Evolutionary conservation across 2,329 filamentous ascomycete genomes (phyloP).

Genomic region (Fusarium sp.): DNA sequence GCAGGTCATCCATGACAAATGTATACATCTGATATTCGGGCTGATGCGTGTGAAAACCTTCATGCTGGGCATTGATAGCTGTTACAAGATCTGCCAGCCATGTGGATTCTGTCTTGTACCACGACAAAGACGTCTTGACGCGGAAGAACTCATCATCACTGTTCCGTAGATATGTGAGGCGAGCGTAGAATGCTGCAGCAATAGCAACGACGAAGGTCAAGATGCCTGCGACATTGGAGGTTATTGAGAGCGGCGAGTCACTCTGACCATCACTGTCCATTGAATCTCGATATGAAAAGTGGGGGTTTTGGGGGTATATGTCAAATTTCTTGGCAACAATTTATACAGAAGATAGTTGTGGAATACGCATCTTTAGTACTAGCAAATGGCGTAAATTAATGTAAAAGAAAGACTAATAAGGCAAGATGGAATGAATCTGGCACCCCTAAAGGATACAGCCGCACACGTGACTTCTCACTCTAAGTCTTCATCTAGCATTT

Average conservation of each 20-base stretch:
- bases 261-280: constrained; percentile 46
- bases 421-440: constrained; percentile 1
- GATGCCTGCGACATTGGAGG: constrained; percentile 59
- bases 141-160: constrained; percentile 61
- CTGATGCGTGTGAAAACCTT: constrained; percentile 41
- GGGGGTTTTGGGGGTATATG: neutral
- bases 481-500: neutral
- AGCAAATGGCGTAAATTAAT: too few relatives aligned
- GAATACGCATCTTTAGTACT: neutral
- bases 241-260: constrained; percentile 60
- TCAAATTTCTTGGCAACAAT: neutral
- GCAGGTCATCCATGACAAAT: constrained; percentile 61
- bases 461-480: constrained; percentile 24
- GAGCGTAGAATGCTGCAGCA: constrained; percentile 57
- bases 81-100: constrained; percentile 59
- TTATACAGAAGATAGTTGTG: neutral
- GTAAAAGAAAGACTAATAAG: neutral
- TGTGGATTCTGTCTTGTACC: constrained; percentile 62
- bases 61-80: constrained; percentile 46
- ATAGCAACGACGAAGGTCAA: constrained; percentile 62
- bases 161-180: constrained; percentile 59
- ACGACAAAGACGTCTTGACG: constrained; percentile 59
- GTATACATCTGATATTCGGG: constrained; percentile 61
- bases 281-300: neutral
- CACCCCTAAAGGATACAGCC: neutral